A percentile compares a stretch with the other conserved stretches of the same genome.
Conservation (phyloP, 352 stramenopile species). For the Globisporangium radiosum region DNA sequence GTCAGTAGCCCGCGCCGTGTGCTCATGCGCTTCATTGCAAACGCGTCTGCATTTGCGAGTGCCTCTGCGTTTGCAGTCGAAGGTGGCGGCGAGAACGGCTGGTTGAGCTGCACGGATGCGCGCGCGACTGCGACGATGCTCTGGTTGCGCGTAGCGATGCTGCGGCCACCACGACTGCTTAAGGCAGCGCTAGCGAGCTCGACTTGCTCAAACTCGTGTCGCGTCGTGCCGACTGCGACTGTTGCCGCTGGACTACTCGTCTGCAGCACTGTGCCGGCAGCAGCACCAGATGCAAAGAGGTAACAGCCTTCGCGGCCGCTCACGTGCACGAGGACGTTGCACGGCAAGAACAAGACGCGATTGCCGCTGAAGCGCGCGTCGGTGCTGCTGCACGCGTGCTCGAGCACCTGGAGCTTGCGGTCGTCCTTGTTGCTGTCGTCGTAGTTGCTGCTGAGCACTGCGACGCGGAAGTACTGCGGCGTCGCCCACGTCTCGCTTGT, state of each 20-base stretch:
- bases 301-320: conserved; percentile 33
- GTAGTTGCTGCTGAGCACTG: conserved; percentile 22
- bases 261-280: not conserved
- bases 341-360: conserved; percentile 27
- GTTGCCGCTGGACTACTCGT: not conserved
- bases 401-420: conserved; percentile 26
- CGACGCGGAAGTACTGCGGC: conserved; percentile 45
- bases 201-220: conserved; percentile 36
- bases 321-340: conserved; percentile 35
- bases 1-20: conserved; percentile 11
- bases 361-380: conserved; percentile 45
- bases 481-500: conserved; percentile 33
- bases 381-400: conserved; percentile 39
- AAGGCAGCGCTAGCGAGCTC: conserved; percentile 21
- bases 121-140: not conserved
- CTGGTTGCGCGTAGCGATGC: not conserved
- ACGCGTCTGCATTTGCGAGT: conserved; percentile 16
- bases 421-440: conserved; percentile 19
- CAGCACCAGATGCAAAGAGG: conserved; percentile 26
- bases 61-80: not conserved
- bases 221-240: conserved; percentile 8
- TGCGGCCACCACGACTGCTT: conserved; percentile 20
- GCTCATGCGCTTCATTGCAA: conserved; percentile 1
- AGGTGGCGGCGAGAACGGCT: not conserved
- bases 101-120: not conserved